These are phyloP conservation scores for Rasamsonia emersonii DNA, from an alignment of 2,329 filamentous ascomycete genomes.

Conservation along the genomic window DNA sequence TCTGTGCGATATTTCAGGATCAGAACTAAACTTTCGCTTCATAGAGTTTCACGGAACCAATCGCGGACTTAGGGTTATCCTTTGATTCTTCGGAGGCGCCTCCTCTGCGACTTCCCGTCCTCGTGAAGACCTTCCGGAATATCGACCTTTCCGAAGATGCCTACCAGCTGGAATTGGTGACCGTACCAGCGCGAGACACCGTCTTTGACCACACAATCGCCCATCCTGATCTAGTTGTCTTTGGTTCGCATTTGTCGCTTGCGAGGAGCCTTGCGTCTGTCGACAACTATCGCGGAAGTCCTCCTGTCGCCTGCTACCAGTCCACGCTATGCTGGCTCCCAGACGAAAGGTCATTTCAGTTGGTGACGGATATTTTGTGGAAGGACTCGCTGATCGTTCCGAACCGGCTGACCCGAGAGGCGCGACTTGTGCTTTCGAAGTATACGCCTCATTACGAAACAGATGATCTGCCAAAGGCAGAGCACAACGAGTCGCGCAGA, in stretches of 20 bases:
- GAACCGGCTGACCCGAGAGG: constrained; percentile 10
- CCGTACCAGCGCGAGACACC: constrained; percentile 9
- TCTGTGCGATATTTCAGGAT: too few species aligned
- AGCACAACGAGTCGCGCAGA: constrained; percentile 1
- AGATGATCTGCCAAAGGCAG: constrained; percentile 1
- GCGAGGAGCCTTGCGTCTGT: constrained; percentile 14
- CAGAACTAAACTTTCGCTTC: too few species aligned
- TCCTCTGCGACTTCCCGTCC: not conserved
- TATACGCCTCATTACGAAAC: constrained; percentile 21
- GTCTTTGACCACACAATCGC: constrained; percentile 14
- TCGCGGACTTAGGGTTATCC: not conserved
- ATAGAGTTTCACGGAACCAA: not conserved
- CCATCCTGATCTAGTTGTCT: constrained; percentile 9
- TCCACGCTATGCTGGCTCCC: constrained; percentile 16
- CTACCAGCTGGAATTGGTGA: constrained; percentile 16
- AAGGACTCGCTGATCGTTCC: constrained; percentile 23
- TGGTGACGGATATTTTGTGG: constrained; percentile 28
- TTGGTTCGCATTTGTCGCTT: constrained; percentile 18
- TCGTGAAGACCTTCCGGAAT: not conserved
- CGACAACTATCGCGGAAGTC: constrained; percentile 17
- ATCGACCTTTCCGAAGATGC: constrained; percentile 4
- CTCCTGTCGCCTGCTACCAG: constrained; percentile 23
- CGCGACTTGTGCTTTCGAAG: constrained; percentile 16
- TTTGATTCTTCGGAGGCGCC: not conserved
- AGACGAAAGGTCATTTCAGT: constrained; percentile 14